These are phyloP conservation scores for Russula earlei DNA, from an alignment of 768 basidiomycete genomes.

Conservation along the genomic window DNA sequence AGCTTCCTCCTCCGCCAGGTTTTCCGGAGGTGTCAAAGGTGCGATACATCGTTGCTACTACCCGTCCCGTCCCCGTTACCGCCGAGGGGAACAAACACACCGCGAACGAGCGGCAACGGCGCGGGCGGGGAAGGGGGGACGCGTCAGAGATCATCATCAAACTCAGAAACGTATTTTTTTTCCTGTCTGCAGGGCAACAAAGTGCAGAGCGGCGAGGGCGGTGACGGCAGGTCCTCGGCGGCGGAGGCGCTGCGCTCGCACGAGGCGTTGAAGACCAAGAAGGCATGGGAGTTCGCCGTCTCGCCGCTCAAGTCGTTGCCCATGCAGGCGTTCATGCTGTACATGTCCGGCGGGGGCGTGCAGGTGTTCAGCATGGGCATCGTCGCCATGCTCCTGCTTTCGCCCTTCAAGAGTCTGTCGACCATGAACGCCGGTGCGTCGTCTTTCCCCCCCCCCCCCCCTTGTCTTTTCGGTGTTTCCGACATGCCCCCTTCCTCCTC, in stretches of 20 bases:
- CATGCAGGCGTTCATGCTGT: slow-evolving; percentile 98
- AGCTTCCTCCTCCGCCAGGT: slow-evolving; percentile 8
- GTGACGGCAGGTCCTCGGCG: slow-evolving; percentile 27
- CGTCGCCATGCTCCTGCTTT: slow-evolving; percentile 83
- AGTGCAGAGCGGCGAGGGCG: slow-evolving; percentile 16
- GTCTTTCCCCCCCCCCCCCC: background rate
- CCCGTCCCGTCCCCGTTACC: no score
- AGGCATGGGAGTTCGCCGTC: slow-evolving; percentile 81
- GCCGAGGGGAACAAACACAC: no score
- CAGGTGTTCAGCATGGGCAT: slow-evolving; percentile 97
- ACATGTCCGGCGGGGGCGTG: slow-evolving; percentile 94
- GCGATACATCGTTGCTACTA: no score
- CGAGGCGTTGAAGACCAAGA: slow-evolving; percentile 59
- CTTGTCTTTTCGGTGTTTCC: background rate
- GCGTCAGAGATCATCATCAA: no score
- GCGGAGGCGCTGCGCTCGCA: slow-evolving; percentile 41
- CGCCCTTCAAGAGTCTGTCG: slow-evolving; percentile 76
- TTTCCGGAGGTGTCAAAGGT: slow-evolving; percentile 11
- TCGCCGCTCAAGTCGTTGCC: slow-evolving; percentile 84
- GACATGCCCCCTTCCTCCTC: background rate
- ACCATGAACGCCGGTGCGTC: slow-evolving; percentile 68
- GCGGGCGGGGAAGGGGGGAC: no score
- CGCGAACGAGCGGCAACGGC: no score
- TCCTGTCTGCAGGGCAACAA: slow-evolving; percentile 33
- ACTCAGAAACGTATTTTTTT: no score